These are phyloP conservation scores for Harrya chromipes DNA, from an alignment of 768 basidiomycete genomes.

Conservation along the genomic window DNA sequence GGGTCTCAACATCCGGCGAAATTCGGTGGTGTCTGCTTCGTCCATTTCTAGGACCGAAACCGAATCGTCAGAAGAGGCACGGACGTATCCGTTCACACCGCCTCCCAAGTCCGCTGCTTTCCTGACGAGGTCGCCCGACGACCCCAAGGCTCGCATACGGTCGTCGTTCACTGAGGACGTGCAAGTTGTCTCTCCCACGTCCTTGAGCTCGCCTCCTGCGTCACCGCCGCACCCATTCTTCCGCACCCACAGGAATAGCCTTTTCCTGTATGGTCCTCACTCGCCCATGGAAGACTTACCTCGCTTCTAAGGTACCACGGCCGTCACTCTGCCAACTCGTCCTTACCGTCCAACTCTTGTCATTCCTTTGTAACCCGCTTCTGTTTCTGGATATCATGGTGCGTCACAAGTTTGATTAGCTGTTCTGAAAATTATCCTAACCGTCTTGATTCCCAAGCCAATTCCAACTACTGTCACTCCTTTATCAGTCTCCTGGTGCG, in stretches of 20 bases:
- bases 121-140: background rate
- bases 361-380: conserved; percentile 7
- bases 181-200: background rate
- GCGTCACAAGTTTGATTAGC: background rate
- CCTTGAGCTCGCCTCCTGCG: background rate
- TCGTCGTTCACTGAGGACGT: background rate
- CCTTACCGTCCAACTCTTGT: conserved; percentile 11
- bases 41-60: background rate
- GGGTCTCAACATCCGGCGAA: background rate
- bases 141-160: background rate
- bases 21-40: background rate
- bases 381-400: background rate
- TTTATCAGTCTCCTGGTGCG: conserved; percentile 10
- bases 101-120: background rate
- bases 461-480: conserved; percentile 14
- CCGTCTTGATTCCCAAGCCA: background rate
- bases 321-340: background rate
- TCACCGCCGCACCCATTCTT: conserved; percentile 3
- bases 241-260: conserved; percentile 1
- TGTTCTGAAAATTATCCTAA: background rate
- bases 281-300: conserved; percentile 1
- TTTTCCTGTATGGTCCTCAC: background rate
- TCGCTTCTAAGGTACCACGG: background rate
- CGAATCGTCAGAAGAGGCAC: conserved; percentile 3
- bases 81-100: conserved; percentile 6